Evolutionary conservation across 495 filamentous ascomycete species (phyloP), one percentile per base, ranked within the genome.

Genomic region (Cenococcum geophilum): DNA sequence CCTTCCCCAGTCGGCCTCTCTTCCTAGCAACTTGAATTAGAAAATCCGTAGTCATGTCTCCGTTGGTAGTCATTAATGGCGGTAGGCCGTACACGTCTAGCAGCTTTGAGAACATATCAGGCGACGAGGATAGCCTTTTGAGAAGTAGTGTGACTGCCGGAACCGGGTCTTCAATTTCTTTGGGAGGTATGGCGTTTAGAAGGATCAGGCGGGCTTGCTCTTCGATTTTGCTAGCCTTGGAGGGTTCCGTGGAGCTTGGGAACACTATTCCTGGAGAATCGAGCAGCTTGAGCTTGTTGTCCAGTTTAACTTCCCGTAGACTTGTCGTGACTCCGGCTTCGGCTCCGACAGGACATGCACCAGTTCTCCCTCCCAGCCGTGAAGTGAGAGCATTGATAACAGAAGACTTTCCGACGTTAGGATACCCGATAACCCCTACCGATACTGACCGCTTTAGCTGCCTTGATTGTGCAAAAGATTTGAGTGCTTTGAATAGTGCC

Each of bases 211-310:
- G 83, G 10, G 92, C 91, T 70, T 92, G 86, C 54, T 90, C 83
- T 60, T 89, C 87, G 65, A 84, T 83, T 64, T 83, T 83, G 67
- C 78, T 81, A 54, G 79, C 77, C 65, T 82, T 84, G 37, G 65
- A 68, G 52, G 76, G 76, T 34, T 80, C 73, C 60, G 76, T 63
- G 62, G 77, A 59, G 55, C 70, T 83, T 73, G 92, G 92, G 80
- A 96, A 96, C 52, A 97, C 89, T 63, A 97, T 96, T 62, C 92
- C 92, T 42, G 92, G 92, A 0, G 92, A 96, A 75, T 97, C 92
- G 66, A 97, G 86, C 34, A 97, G 79, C 69, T 92, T 96, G 1
- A 97, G 81, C 74, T 91, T 95, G 78, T 86, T 92, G 76, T 97
- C 92, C 60, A 97, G 83, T 76, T 97, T 97, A 68, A 96, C 89